A percentile compares a stretch with the other conserved stretches of the same genome.
phyloP scores from a whole-genome alignment of 352 stramenopile genomes.

The Stramenopiles sp. region DNA sequence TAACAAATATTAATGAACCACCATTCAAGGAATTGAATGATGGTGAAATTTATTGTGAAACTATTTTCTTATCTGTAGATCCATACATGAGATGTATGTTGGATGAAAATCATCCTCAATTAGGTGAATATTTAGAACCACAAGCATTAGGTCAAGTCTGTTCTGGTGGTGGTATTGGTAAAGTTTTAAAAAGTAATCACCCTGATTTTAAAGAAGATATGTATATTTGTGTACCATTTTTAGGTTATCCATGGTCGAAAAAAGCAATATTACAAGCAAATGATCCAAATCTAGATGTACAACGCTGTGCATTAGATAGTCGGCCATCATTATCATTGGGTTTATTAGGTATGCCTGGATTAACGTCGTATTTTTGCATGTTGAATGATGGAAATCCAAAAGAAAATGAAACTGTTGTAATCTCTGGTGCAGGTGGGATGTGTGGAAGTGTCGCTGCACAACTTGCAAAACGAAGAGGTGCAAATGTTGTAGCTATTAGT shows the following conservation, averaged over 20 bases:
- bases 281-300: background rate
- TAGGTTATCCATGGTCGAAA: background rate
- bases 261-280: background rate
- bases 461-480: constrained; percentile 21
- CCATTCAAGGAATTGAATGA: no score
- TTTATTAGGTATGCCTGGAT: background rate
- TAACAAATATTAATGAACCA: no score
- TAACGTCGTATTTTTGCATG: background rate
- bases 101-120: background rate
- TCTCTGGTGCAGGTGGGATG: constrained; percentile 26
- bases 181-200: background rate
- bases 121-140: background rate
- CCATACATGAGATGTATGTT: background rate
- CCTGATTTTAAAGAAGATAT: background rate
- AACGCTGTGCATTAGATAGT: background rate
- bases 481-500: constrained; percentile 26
- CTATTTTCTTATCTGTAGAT: no score
- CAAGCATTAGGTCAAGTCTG: background rate
- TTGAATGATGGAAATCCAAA: background rate
- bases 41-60: no score
- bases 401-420: constrained; percentile 22
- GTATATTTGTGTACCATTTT: background rate
- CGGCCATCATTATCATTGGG: background rate
- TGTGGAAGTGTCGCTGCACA: constrained; percentile 25
- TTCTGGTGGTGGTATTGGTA: background rate